Evolutionary conservation across 768 basidiomycete genomes (phyloP), one percentile per base, ranked within the genome.

Genomic region (Boletus vermiculosoides): DNA sequence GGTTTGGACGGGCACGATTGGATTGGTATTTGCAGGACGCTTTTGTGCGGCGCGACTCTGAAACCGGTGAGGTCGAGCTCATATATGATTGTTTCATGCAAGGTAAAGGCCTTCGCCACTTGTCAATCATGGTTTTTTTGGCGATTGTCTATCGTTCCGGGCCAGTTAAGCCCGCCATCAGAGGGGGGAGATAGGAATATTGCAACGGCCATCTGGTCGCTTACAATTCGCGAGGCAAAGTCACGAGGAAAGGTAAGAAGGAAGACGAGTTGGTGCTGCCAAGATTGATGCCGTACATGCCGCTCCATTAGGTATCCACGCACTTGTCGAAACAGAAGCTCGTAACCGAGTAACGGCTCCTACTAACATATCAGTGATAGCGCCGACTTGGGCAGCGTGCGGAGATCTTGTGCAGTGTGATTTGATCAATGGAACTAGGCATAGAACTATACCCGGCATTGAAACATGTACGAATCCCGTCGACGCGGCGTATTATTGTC

Each of bases 301-400:
- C 11, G 82, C 80, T 23, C 77, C 74, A 47, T 73, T 77, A 0
- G 83, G 83, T 2, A 76, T 70, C 39, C 83, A 55, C 4, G 84
- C 84, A 61, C 84, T 84, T 4, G 83, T 78, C 13, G 86, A 87
- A 40, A 71, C 75, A 49, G 83, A 85, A 28, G 82, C 82, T 4
- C 81, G 76, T 16, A 66, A 67, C 40, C 80, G 74, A 50, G 33
- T 10, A 15, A 34, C 16, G 55, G 51, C 7, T 25, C 15, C 10
- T 45, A 33, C 12, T 52, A 60, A 45, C 18, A 16, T 8, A 46
- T 39, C 39, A 77, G 76, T 11, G 78, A 76, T 18, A 57, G 56
- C 20, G 63, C 63, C 8, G 57, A 56, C n/a, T n/a, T n/a, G n/a
- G n/a, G n/a, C n/a, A n/a, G n/a, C n/a, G n/a, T n/a, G n/a, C n/a